Base-by-base conservation (phyloP, 2,329 filamentous ascomycete genomes). In the Cladosporium velox region DNA sequence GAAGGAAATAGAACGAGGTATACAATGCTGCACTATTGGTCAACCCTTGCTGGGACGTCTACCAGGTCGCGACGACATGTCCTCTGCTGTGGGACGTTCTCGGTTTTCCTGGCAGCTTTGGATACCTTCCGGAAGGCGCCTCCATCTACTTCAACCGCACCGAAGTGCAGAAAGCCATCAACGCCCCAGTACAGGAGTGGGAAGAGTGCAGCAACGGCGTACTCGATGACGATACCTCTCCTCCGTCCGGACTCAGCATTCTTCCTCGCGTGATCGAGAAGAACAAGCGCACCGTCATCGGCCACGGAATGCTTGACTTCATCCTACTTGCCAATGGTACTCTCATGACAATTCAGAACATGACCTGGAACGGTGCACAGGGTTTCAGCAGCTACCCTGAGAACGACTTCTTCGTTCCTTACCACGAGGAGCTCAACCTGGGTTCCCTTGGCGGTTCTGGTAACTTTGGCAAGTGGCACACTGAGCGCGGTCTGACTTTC, bases 41-140 rank as follows among this genome's bases (percentile, higher is more conserved):
- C 38, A 95, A 95, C 78, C 91, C 91, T 0, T 95, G 92, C 80
- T 96, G 90, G 78, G 87, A 92, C 75, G 80, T 91, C 12, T 95
- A 94, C 78, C 86, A 90, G 60, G 85, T 94, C 15, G 86, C 86
- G 2, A 88, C 87, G 4, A 90, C 88, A 14, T 95, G 91, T 74
- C 91, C 91, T 0, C 70, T 88, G 2, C 80, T 86, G 1, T 91
- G 87, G 84, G 88, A 92, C 66, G 86, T 90, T 0, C 81, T 93
- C 2, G 87, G 87, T 18, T 89, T 90, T 77, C 88, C 90, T 0
- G 88, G 88, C n/a, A 83, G 84, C 2, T 81, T 87, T 64, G 75
- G 77, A 24, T 94, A 93, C 77, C 72, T 85, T 0, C 90, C 91
- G 0, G 80, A 78, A 0, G 90, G 89, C 1, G 82, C 87, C 0